These are phyloP conservation scores for Elsinoe perseae DNA, from an alignment of 2,329 filamentous ascomycete genomes.

Conservation along the genomic window DNA sequence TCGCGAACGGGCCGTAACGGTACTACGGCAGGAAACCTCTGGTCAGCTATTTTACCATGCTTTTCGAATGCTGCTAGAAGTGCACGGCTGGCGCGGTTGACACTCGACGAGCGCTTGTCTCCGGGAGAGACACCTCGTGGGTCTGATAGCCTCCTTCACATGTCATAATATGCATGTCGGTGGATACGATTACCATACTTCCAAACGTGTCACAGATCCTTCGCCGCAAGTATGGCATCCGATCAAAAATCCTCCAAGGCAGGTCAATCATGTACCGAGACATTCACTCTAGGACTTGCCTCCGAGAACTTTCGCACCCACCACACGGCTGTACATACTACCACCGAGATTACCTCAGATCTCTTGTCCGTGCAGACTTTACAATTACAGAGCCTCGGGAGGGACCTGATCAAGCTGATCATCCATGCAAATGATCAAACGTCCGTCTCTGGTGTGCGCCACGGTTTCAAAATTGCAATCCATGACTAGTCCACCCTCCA, in stretches of 20 bases:
- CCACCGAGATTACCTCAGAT: conserved; percentile 8
- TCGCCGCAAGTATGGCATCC: not conserved
- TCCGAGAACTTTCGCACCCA: not conserved
- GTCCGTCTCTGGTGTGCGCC: conserved; percentile 2
- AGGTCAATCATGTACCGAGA: conserved; percentile 5
- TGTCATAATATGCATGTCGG: conserved; percentile 1
- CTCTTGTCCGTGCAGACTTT: conserved; percentile 3
- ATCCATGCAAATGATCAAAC: conserved; percentile 5
- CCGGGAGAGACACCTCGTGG: not conserved
- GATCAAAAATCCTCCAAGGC: conserved; percentile 6
- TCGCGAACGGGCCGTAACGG: not conserved
- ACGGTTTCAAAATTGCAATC: conserved; percentile 10
- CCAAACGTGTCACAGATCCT: conserved; percentile 6
- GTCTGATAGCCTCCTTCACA: not conserved
- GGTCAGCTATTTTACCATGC: not conserved
- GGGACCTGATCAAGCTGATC: conserved; percentile 5
- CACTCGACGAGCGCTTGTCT: not conserved
- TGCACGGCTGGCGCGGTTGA: not conserved
- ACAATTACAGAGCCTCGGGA: conserved; percentile 11
- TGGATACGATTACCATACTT: not conserved
- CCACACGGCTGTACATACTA: not conserved
- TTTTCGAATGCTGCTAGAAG: not conserved
- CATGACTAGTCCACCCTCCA: conserved; percentile 3
- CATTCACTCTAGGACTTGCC: conserved; percentile 1
- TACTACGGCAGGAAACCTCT: not conserved